phyloP scores from a whole-genome alignment of 208 protist genomes.

The Trypanosoma caninum region DNA sequence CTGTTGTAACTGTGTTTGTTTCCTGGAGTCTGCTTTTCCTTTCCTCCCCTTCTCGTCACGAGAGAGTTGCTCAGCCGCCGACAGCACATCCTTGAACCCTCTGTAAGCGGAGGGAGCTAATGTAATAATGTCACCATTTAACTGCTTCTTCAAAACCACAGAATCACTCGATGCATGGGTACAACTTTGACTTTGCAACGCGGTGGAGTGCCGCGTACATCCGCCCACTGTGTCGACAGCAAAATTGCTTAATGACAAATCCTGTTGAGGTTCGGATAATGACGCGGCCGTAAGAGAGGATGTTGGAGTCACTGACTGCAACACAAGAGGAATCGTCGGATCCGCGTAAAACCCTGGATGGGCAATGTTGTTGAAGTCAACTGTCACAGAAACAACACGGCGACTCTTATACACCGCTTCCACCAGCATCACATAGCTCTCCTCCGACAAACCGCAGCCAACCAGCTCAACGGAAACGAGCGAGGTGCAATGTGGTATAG shows the following conservation, averaged over 20 bases:
- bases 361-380: constrained; percentile 79
- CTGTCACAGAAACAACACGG: constrained; percentile 46
- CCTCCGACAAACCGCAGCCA: constrained; percentile 70
- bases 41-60: constrained; percentile 78
- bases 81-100: constrained; percentile 53
- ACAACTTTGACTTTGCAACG: not conserved
- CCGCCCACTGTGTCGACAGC: not conserved
- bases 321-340: constrained; percentile 15
- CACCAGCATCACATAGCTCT: constrained; percentile 82
- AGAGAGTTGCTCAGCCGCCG: constrained; percentile 61
- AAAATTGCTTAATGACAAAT: not conserved
- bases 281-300: not conserved
- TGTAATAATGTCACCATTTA: not conserved
- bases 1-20: constrained; percentile 63
- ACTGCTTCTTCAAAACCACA: not conserved
- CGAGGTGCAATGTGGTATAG: constrained; percentile 80
- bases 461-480: constrained; percentile 75
- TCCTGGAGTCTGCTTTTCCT: constrained; percentile 79
- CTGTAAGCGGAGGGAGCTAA: constrained; percentile 73
- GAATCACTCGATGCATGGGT: not conserved
- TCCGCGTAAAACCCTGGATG: constrained; percentile 45
- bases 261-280: not conserved
- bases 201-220: not conserved
- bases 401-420: constrained; percentile 78
- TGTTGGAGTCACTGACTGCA: not conserved